A percentile compares a stretch with the other conserved stretches of the same genome.
These are phyloP conservation scores for Aspergillus sclerotialis DNA, from an alignment of 2,329 filamentous ascomycete species.

Conservation along the genomic window DNA sequence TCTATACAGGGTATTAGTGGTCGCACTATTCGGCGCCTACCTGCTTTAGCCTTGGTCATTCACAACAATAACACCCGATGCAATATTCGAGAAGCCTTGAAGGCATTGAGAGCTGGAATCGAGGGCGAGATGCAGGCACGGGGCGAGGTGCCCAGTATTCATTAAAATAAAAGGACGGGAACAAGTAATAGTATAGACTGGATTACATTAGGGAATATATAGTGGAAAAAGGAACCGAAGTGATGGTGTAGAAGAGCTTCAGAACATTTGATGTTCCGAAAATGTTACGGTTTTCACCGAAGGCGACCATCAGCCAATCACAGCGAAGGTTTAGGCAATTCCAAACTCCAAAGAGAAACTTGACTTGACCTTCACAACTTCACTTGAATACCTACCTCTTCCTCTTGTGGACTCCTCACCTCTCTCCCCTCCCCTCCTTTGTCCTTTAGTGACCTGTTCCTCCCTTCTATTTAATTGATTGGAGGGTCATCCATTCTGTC, in stretches of 20 bases:
- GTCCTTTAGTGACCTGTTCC: slow-evolving; percentile 25
- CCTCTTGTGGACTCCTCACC: slow-evolving; percentile 22
- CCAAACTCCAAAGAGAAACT: slow-evolving; percentile 29
- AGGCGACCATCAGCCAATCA: slow-evolving; percentile 27
- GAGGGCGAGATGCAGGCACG: slow-evolving; percentile 23
- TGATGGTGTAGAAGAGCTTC: slow-evolving; percentile 2
- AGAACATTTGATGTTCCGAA: slow-evolving; percentile 24
- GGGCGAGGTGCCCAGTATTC: background rate
- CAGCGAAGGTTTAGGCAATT: slow-evolving; percentile 29
- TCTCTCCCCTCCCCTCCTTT: slow-evolving; percentile 20
- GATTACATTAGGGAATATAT: too few species aligned
- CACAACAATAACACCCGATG: slow-evolving; percentile 29
- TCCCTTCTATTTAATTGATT: slow-evolving; percentile 20
- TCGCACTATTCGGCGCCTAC: slow-evolving; percentile 35
- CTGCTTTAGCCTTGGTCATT: slow-evolving; percentile 35
- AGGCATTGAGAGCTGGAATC: slow-evolving; percentile 29
- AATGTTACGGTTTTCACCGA: slow-evolving; percentile 32
- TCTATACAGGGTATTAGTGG: slow-evolving; percentile 36
- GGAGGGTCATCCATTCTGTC: slow-evolving; percentile 35
- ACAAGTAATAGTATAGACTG: too few species aligned
- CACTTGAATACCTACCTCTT: slow-evolving; percentile 13
- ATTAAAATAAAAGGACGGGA: background rate
- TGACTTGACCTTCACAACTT: slow-evolving; percentile 23
- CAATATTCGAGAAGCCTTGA: slow-evolving; percentile 30
- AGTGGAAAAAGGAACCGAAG: background rate